These are phyloP conservation scores for Prunus mongolica DNA, from an alignment of 306 rosid species.

Conservation along the genomic window DNA sequence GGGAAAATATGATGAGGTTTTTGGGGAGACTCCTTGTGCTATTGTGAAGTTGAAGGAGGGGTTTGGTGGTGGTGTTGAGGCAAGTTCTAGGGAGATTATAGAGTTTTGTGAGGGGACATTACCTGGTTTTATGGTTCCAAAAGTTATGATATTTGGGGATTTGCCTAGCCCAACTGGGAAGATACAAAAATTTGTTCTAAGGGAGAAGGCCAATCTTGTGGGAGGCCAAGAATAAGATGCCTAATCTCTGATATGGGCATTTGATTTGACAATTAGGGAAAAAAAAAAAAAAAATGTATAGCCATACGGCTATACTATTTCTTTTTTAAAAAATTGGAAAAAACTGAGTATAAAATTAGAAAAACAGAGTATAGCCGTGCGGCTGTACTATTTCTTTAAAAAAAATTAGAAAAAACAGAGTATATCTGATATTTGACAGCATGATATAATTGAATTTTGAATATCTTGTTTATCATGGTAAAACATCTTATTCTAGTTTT, in stretches of 20 bases:
- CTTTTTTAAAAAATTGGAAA: too few species aligned
- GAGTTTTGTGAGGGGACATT: slow-evolving; percentile 50
- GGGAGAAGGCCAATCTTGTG: slow-evolving; percentile 33
- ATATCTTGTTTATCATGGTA: not conserved
- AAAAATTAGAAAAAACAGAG: too few species aligned
- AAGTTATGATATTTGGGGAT: slow-evolving; percentile 57
- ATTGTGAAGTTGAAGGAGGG: slow-evolving; percentile 60
- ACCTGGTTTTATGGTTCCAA: slow-evolving; percentile 63
- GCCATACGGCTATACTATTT: too few species aligned
- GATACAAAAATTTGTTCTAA: slow-evolving; percentile 63
- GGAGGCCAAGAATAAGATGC: not conserved
- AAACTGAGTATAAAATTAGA: too few species aligned
- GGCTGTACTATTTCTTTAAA: too few species aligned
- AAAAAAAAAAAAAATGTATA: too few species aligned
- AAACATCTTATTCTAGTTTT: not conserved
- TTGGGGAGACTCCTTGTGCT: slow-evolving; percentile 43
- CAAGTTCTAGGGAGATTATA: slow-evolving; percentile 39
- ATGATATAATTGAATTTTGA: not conserved
- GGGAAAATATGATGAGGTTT: slow-evolving; percentile 37
- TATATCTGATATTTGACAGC: not conserved
- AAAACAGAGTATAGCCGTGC: too few species aligned
- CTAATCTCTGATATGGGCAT: not conserved
- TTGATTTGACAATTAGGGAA: too few species aligned
- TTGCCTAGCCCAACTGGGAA: slow-evolving; percentile 81
- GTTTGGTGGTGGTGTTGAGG: slow-evolving; percentile 8